Evolutionary conservation across 2,329 filamentous ascomycete genomes (phyloP).

Genomic region (Stagonosporopsis tanaceti): DNA sequence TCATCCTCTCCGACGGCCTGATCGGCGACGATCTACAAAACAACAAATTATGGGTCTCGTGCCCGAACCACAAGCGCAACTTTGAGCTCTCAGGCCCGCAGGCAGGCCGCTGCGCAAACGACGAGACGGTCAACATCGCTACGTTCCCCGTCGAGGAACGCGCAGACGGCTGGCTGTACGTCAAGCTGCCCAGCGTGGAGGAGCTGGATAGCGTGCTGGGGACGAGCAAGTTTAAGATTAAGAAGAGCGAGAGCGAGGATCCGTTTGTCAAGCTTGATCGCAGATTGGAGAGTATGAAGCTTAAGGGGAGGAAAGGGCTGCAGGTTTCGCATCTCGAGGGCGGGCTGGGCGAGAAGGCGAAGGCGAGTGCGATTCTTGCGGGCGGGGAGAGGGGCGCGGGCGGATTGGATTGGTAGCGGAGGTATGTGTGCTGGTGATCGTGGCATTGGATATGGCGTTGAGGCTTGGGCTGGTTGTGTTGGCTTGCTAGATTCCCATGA

Average conservation of each 20-base stretch:
- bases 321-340: constrained; percentile 55
- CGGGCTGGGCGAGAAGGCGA: constrained; percentile 54
- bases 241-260: constrained; percentile 69
- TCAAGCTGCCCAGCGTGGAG: constrained; percentile 79
- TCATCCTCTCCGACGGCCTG: constrained; percentile 86
- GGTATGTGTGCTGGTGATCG: neutral
- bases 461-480: neutral
- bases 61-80: constrained; percentile 89
- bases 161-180: constrained; percentile 78
- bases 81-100: constrained; percentile 74
- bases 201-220: constrained; percentile 83
- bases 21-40: constrained; percentile 71
- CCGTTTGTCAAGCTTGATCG: constrained; percentile 65
- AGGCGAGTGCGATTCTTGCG: constrained; percentile 55
- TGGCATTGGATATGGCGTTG: constrained; percentile 7
- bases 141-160: constrained; percentile 81
- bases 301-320: constrained; percentile 62
- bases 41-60: constrained; percentile 82
- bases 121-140: constrained; percentile 78
- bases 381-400: constrained; percentile 55
- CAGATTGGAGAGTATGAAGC: constrained; percentile 57
- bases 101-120: constrained; percentile 76
- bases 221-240: constrained; percentile 80
- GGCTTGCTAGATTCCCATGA: constrained; percentile 7
- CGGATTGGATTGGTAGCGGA: constrained; percentile 55